Evolutionary conservation across 2,329 filamentous ascomycete species (phyloP).

Genomic region (Penicillium decumbens): DNA sequence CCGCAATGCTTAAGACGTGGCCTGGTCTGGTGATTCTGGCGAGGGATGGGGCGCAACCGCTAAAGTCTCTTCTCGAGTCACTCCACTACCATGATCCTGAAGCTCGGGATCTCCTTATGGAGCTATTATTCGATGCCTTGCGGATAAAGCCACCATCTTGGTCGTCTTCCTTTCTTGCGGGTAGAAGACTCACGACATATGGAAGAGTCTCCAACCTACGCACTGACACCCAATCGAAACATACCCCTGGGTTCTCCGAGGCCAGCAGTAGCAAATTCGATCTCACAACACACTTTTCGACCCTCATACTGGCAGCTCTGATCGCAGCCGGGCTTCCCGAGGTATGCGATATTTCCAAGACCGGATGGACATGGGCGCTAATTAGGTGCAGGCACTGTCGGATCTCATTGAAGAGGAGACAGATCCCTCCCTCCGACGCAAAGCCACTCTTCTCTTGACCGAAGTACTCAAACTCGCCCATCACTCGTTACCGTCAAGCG

Average conservation of each 20-base stretch:
- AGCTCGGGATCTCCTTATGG: constrained; percentile 72
- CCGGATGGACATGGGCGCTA: constrained; percentile 13
- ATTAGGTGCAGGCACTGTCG: constrained; percentile 41
- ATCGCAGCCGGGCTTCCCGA: constrained; percentile 71
- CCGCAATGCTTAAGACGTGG: constrained; percentile 89
- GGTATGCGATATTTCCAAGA: constrained; percentile 24
- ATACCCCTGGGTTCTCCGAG: constrained; percentile 56
- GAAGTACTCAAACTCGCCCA: constrained; percentile 88
- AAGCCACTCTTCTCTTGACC: constrained; percentile 83
- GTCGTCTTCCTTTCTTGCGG: constrained; percentile 93
- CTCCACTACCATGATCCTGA: constrained; percentile 55
- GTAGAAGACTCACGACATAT: constrained; percentile 88
- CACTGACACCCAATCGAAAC: constrained; percentile 51
- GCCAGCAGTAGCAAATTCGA: constrained; percentile 63
- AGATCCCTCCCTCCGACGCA: constrained; percentile 63
- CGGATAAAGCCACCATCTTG: constrained; percentile 91
- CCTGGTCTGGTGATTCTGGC: constrained; percentile 82
- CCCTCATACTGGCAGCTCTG: constrained; percentile 77
- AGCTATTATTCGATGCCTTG: constrained; percentile 76
- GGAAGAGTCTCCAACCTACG: constrained; percentile 86
- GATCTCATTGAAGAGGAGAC: constrained; percentile 48
- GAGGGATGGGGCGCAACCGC: constrained; percentile 79
- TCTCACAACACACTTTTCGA: constrained; percentile 90
- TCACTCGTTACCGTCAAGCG: constrained; percentile 72
- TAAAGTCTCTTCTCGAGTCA: constrained; percentile 71